A percentile compares a stretch with the other conserved stretches of the same genome.
phyloP scores from a whole-genome alignment of 1,139 yeast species.

The Candida anutae region DNA sequence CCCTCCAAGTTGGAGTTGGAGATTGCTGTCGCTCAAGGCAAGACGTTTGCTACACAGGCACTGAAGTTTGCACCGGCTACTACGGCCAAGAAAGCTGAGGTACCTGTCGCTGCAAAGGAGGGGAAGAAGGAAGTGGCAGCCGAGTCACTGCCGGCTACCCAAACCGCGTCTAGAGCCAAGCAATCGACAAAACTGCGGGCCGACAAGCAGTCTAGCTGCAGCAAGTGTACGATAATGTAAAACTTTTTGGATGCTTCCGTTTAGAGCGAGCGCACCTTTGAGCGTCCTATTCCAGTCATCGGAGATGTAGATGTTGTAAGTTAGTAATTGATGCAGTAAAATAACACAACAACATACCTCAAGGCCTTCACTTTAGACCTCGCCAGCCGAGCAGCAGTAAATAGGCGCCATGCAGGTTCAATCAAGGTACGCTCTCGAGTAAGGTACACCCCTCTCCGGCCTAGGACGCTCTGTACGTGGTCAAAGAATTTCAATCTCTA shows the following conservation, averaged over 20 bases:
- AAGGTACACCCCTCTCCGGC: too few relatives aligned
- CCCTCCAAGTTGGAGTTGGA: constrained; percentile 32
- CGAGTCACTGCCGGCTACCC: not conserved
- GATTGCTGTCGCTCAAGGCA: constrained; percentile 36
- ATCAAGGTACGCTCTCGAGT: too few relatives aligned
- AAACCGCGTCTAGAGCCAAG: constrained; percentile 3
- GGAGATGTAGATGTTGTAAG: too few relatives aligned
- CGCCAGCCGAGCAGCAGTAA: too few relatives aligned
- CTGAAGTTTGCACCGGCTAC: constrained; percentile 5
- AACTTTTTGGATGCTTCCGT: not conserved
- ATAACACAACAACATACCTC: too few relatives aligned
- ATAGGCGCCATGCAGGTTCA: too few relatives aligned
- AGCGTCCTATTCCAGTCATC: too few relatives aligned
- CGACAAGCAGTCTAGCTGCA: constrained; percentile 7
- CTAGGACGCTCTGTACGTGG: too few relatives aligned
- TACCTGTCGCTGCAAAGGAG: not conserved
- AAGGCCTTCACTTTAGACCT: too few relatives aligned
- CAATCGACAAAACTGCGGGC: constrained; percentile 5
- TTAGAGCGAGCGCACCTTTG: too few relatives aligned
- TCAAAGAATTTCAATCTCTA: too few relatives aligned
- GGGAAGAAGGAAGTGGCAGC: not conserved
- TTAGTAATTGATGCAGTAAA: too few relatives aligned
- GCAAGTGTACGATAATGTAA: constrained; percentile 9
- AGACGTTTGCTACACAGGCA: constrained; percentile 20
- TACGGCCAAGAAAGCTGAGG: constrained; percentile 5